Conservation (phyloP, 192 early-diverging fungal species). For the Powellomyces hirtus region DNA sequence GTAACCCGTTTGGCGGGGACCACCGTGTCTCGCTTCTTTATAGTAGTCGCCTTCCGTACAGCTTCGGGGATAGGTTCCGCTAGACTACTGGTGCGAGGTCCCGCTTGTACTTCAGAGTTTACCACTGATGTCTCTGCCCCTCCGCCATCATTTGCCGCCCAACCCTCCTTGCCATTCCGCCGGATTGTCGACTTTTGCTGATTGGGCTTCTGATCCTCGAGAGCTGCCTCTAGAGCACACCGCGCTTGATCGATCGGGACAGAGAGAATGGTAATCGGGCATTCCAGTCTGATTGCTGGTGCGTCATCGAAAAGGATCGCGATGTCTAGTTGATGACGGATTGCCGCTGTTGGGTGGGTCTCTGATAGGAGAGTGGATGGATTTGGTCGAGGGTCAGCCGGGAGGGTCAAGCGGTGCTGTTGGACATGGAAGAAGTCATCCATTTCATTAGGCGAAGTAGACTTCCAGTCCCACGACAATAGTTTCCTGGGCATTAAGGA, state of each 20-base stretch:
- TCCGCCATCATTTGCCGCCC: no score
- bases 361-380: neutral
- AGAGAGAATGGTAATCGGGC: slow-evolving; percentile 10
- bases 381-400: slow-evolving; percentile 1
- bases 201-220: no score
- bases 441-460: neutral
- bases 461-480: slow-evolving; percentile 20
- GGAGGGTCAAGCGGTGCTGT: neutral
- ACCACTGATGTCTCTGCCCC: no score
- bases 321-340: neutral
- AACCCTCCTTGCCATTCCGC: no score
- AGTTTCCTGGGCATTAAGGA: slow-evolving; percentile 6
- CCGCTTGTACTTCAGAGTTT: no score
- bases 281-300: neutral
- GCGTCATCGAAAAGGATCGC: slow-evolving; percentile 14
- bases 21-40: neutral
- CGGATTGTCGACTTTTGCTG: no score
- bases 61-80: neutral
- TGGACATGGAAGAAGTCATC: slow-evolving; percentile 17
- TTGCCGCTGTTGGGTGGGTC: neutral
- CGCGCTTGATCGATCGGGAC: neutral
- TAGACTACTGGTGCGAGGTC: neutral
- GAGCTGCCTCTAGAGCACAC: no score
- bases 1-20: neutral
- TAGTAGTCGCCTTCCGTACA: neutral